Conservation (phyloP, 371 early-diverging fungal genomes). For the Blakeslea trispora region DNA sequence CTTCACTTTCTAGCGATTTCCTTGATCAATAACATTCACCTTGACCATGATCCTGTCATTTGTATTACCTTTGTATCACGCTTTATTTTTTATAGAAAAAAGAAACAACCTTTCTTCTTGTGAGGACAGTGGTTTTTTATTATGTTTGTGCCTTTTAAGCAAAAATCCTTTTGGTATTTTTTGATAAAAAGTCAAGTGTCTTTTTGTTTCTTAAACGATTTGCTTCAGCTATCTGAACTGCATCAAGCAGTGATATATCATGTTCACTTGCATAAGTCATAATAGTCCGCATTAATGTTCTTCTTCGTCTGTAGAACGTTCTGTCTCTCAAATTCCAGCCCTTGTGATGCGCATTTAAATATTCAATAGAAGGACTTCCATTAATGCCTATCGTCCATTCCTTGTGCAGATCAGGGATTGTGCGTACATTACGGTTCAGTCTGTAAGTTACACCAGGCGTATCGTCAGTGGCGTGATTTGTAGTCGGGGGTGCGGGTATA, state of each 20-base stretch:
- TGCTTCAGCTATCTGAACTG: not conserved
- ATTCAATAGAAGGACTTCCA: not conserved
- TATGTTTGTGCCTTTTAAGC: not conserved
- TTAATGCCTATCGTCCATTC: not conserved
- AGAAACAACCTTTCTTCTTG: too few species aligned
- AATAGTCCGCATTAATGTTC: not conserved
- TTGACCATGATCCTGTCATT: too few species aligned
- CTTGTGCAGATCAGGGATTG: not conserved
- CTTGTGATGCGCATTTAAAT: not conserved
- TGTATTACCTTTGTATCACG: too few species aligned
- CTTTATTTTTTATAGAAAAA: too few species aligned
- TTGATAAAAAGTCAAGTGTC: not conserved
- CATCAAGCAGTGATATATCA: not conserved
- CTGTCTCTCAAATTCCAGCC: not conserved
- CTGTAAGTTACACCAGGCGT: not conserved
- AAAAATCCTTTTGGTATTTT: conserved; percentile 1
- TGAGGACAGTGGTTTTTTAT: too few species aligned
- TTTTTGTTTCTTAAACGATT: not conserved
- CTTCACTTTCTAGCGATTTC: too few species aligned
- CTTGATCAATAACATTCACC: too few species aligned
- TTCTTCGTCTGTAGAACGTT: conserved; percentile 2
- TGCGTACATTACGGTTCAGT: not conserved
- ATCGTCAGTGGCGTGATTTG: not conserved
- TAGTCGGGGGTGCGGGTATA: too few species aligned
- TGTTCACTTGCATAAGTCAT: not conserved